Evolutionary conservation across 768 basidiomycete species (phyloP), one percentile per base, ranked within the genome.

Genomic region (Tephrocybe sp.): DNA sequence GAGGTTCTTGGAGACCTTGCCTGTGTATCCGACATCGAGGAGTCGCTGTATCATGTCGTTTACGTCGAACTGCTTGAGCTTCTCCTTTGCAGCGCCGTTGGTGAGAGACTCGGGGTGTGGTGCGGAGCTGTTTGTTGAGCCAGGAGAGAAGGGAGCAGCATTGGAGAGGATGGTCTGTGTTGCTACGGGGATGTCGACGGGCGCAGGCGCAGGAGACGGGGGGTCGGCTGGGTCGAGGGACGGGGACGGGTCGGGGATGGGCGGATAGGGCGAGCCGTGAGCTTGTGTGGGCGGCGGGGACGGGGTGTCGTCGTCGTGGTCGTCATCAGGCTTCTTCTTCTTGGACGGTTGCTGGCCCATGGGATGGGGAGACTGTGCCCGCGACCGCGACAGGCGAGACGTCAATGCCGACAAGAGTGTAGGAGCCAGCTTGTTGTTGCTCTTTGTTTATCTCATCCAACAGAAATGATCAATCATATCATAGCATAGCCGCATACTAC

Each of bases 41-140:
- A 99, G 80, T 45, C 96, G 85, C 65, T 90, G 86, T 64, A 99
- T 98, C 90, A 98, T 97, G 69, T 98, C 95, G 71, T 98, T 96
- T 51, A 98, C 84, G 69, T 99, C 97, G 60, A 98, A 77, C 40
- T 81, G 84, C 65, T 79, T 84, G 53, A 75, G 73, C 69, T 78
- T 85, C 48, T 80, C 81, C 68, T 82, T 85, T 57, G 72, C 63
- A 45, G 66, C 76, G 20, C 71, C 72, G 48, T 75, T 79, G 48
- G 71, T 70, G 15, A 69, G 56, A 17, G 73, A 66, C 40, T 77
- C 77, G 40, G 73, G 76, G 28, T 64, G 71, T 18, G 67, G 65
- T 32, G 68, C 65, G 55, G 65, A 73, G 54, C 68, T 73, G 30
- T 67, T 65, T 45, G 70, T 67, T 25, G 83, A 84, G 25, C 77